Conservation (phyloP, 495 filamentous ascomycete genomes). For the Baudoinia panamericana region DNA sequence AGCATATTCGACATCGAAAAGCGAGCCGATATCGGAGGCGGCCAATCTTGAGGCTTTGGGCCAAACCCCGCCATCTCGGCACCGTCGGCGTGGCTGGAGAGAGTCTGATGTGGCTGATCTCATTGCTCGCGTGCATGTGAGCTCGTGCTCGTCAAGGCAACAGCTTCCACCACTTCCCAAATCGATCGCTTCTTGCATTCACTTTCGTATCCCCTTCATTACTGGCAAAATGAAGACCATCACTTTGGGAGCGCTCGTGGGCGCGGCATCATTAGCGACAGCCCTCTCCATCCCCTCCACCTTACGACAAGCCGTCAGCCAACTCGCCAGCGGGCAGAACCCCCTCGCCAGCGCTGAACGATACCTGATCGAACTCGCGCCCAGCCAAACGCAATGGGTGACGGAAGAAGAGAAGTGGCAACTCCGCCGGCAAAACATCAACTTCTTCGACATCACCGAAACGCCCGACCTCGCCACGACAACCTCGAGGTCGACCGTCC, state of each 20-base stretch:
- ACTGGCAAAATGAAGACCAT: conserved; percentile 11
- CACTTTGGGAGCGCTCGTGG: conserved; percentile 1
- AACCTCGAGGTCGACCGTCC: conserved; percentile 31
- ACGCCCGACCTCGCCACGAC: conserved; percentile 41
- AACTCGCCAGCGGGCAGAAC: conserved; percentile 4
- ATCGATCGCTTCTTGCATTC: too few relatives aligned
- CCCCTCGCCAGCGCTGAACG: conserved; percentile 29
- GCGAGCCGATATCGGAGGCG: not conserved
- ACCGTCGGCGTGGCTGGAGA: too few relatives aligned
- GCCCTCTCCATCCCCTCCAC: conserved; percentile 11
- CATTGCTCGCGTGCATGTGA: too few relatives aligned
- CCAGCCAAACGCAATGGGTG: conserved; percentile 72
- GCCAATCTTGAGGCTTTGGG: too few relatives aligned
- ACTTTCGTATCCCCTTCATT: too few relatives aligned
- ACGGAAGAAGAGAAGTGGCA: conserved; percentile 93
- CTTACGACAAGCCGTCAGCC: conserved; percentile 3
- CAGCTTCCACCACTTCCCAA: too few relatives aligned
- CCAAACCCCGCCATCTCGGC: too few relatives aligned
- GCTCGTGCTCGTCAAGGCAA: too few relatives aligned
- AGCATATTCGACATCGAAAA: too few relatives aligned
- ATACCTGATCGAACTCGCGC: conserved; percentile 75
- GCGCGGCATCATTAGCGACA: conserved; percentile 5
- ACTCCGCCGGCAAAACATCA: conserved; percentile 56
- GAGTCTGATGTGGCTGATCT: too few relatives aligned
- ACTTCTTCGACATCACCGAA: conserved; percentile 92